Percentiles rank a stretch among this genome's conserved stretches.
Evolutionary conservation across 2,329 filamentous ascomycete genomes (phyloP).

Genomic region (Penicillium corylophilum): DNA sequence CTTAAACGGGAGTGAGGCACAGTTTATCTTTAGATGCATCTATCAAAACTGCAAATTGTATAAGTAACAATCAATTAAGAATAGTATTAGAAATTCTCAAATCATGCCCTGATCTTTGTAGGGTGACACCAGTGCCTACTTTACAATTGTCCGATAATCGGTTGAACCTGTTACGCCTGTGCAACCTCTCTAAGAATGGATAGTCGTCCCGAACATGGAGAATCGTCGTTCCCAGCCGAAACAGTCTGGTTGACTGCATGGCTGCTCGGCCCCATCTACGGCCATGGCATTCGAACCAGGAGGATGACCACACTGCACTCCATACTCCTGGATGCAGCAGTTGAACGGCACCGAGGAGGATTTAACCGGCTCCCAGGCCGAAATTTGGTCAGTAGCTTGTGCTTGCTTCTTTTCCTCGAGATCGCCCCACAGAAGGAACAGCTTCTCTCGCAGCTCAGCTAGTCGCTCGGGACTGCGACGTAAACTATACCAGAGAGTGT

Average conservation of each 20-base stretch:
- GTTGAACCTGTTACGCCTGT: background rate
- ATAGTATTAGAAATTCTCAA: background rate
- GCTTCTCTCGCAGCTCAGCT: slow-evolving; percentile 60
- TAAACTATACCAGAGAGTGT: slow-evolving; percentile 49
- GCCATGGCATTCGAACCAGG: slow-evolving; percentile 41
- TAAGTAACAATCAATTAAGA: background rate
- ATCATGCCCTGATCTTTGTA: background rate
- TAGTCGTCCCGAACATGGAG: slow-evolving; percentile 64
- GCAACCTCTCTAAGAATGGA: slow-evolving; percentile 35
- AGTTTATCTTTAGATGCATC: background rate
- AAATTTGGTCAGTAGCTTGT: slow-evolving; percentile 25
- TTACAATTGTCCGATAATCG: background rate
- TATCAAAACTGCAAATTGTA: background rate
- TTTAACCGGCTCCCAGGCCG: slow-evolving; percentile 15
- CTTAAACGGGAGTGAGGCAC: too few species aligned
- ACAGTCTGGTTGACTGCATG: slow-evolving; percentile 42
- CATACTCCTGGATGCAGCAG: slow-evolving; percentile 72
- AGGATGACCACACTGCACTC: slow-evolving; percentile 47
- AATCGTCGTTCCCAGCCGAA: slow-evolving; percentile 63
- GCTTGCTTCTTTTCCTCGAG: slow-evolving; percentile 66
- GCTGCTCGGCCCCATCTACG: slow-evolving; percentile 32
- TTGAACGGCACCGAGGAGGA: slow-evolving; percentile 61
- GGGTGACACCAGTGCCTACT: background rate
- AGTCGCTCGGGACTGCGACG: slow-evolving; percentile 53
- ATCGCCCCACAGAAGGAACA: slow-evolving; percentile 83